Base-by-base conservation (phyloP, 805 yeast species). In the Cyberlindnera xylosilytica region DNA sequence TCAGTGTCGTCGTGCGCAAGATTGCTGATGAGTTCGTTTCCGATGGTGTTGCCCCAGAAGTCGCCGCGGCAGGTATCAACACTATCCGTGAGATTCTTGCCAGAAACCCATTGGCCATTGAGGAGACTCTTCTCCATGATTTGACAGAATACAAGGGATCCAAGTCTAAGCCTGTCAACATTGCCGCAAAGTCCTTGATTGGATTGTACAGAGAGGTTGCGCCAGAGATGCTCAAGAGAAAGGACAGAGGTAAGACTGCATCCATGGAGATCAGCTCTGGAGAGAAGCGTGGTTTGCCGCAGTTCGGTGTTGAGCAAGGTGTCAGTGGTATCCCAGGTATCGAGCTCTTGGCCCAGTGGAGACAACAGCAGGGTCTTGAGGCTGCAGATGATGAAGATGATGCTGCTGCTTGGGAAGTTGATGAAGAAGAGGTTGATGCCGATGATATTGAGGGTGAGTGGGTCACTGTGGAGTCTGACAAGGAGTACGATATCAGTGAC, bases 11-110 rank as follows among this genome's bases (percentile, higher is more conserved):
- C 53, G 82, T 93, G 9, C 78, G 96, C 44, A 93, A 91, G 60
- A 81, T 93, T 51, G 98, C 99, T 1, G 95, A 93, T 65, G 99
- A 93, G 66, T 93, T 93, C 57, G 97, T 93, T 20, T 85, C 96
- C 52, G 98, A 93, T 60, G 99, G 99, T 73, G 99, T 93, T 30
- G 89, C 97, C 13, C 81, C 96, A 26, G 97, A 93, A 66, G 99
- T 90, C 41, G 97, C 97, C 5, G 89, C 97, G 40, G 98, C 98
- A 4, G 99, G 99, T 58, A 74, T 93, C 52, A 93, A 93, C 64
- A 87, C 98, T 3, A 91, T 91, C 46, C 75, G 98, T 54, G 99
- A 93, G 65, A 88, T 93, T 45, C 74, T 90, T 50, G 66, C 96
- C 2, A 82, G 99, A 72, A 95, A 95, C 10, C 97, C 99, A 13